Percentiles rank a stretch among this genome's conserved stretches.
Conservation (phyloP, 169 alveolate genomes). For the Plasmodium chabaudi region DNA sequence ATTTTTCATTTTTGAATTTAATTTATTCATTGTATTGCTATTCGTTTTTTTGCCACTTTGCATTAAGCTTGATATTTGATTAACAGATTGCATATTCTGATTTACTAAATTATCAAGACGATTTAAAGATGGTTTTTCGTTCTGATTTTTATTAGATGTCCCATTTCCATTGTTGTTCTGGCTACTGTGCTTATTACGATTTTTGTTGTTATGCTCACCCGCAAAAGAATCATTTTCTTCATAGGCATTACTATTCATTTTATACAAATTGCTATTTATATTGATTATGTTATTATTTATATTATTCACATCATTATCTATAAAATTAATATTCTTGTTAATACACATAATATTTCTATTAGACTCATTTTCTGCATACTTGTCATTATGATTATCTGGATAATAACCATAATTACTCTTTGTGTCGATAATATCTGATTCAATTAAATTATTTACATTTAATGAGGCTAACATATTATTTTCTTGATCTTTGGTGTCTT, state of each 20-base stretch:
- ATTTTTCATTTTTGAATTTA: neutral
- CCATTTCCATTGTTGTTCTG: constrained; percentile 4
- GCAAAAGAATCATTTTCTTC: neutral
- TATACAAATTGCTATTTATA: constrained; percentile 41
- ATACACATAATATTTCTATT: constrained; percentile 22
- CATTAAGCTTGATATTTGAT: constrained; percentile 60
- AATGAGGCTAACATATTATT: constrained; percentile 39
- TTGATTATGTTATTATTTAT: constrained; percentile 65
- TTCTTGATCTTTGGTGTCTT: constrained; percentile 22
- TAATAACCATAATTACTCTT: constrained; percentile 42
- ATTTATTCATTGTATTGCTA: constrained; percentile 7
- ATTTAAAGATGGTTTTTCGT: constrained; percentile 23
- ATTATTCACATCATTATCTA: constrained; percentile 67
- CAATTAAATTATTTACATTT: constrained; percentile 71
- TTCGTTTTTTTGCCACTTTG: constrained; percentile 26
- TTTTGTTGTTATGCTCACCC: neutral
- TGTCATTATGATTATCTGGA: constrained; percentile 5
- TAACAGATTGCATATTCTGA: constrained; percentile 66
- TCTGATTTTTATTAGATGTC: neutral
- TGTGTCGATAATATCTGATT: constrained; percentile 57
- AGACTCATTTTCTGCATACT: constrained; percentile 12
- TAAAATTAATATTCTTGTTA: constrained; percentile 59
- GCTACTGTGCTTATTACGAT: neutral
- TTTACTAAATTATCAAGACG: constrained; percentile 56
- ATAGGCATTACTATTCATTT: constrained; percentile 46